These are phyloP conservation scores for Astrothelium subdiscretum DNA, from an alignment of 495 filamentous ascomycete genomes.

Conservation along the genomic window DNA sequence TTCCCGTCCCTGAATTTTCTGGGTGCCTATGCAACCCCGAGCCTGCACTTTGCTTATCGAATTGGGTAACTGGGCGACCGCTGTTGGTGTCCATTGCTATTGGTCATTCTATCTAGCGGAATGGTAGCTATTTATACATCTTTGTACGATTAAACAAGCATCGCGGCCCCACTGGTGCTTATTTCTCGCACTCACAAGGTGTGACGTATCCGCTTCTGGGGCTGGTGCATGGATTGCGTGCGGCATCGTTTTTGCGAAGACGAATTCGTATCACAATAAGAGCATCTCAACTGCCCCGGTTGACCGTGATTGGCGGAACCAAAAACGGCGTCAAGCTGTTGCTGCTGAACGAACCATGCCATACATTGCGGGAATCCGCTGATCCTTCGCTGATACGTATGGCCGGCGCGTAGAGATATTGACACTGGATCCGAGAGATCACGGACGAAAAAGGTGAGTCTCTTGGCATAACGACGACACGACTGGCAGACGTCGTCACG, in stretches of 20 bases:
- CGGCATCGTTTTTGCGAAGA: background rate
- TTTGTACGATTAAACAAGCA: background rate
- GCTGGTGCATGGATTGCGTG: background rate
- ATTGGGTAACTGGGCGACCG: too few species aligned
- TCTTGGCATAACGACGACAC: background rate
- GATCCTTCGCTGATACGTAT: background rate
- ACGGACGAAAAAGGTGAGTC: background rate
- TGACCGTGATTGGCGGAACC: background rate
- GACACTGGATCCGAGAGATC: background rate
- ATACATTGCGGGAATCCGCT: constrained; percentile 5
- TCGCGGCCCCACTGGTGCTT: background rate
- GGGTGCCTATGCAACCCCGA: too few species aligned
- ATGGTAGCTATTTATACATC: background rate
- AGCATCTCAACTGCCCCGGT: background rate
- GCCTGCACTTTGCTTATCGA: too few species aligned
- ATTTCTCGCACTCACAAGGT: too few species aligned
- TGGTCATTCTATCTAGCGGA: too few species aligned
- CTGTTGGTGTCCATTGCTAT: too few species aligned
- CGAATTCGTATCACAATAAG: background rate
- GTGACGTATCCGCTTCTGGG: background rate
- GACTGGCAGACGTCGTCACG: background rate
- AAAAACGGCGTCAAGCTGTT: background rate
- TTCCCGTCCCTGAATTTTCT: too few species aligned
- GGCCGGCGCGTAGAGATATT: background rate
- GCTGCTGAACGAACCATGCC: constrained; percentile 2